phyloP scores from a whole-genome alignment of 164 flowering plant genomes.

The Annona squamosa region DNA sequence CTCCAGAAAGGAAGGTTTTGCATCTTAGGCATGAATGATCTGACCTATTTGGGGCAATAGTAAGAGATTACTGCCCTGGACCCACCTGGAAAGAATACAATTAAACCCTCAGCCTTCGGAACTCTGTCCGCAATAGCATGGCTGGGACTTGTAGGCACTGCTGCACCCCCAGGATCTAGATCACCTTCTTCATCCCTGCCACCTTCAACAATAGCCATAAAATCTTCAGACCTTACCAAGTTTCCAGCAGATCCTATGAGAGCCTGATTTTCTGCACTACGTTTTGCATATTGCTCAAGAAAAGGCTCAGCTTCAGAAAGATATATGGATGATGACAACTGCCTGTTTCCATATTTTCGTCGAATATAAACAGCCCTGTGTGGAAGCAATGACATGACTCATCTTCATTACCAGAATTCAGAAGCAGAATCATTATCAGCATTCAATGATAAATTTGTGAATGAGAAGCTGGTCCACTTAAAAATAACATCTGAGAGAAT shows the following conservation, averaged over 20 bases:
- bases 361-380: slow-evolving; percentile 77
- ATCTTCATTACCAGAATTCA: background rate
- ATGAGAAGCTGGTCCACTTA: slow-evolving; percentile 1
- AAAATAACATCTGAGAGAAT: slow-evolving; percentile 9
- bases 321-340: slow-evolving; percentile 63
- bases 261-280: slow-evolving; percentile 65
- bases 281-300: slow-evolving; percentile 90
- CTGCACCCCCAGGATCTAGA: slow-evolving; percentile 41
- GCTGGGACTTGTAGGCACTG: slow-evolving; percentile 38
- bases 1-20: too few relatives aligned
- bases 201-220: slow-evolving; percentile 71
- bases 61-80: too few relatives aligned
- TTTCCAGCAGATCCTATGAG: slow-evolving; percentile 90
- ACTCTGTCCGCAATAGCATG: slow-evolving; percentile 40
- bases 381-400: background rate
- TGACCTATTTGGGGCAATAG: too few relatives aligned
- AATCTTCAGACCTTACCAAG: slow-evolving; percentile 71
- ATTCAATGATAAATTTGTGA: background rate
- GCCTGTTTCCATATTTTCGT: slow-evolving; percentile 67
- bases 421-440: too few relatives aligned
- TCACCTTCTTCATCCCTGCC: slow-evolving; percentile 88
- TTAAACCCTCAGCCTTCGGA: slow-evolving; percentile 66
- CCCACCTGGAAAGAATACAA: slow-evolving; percentile 91
- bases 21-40: too few relatives aligned
- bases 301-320: slow-evolving; percentile 92